Evolutionary conservation across 2,329 filamentous ascomycete species (phyloP).

Genomic region (Diaporthe caulivora): DNA sequence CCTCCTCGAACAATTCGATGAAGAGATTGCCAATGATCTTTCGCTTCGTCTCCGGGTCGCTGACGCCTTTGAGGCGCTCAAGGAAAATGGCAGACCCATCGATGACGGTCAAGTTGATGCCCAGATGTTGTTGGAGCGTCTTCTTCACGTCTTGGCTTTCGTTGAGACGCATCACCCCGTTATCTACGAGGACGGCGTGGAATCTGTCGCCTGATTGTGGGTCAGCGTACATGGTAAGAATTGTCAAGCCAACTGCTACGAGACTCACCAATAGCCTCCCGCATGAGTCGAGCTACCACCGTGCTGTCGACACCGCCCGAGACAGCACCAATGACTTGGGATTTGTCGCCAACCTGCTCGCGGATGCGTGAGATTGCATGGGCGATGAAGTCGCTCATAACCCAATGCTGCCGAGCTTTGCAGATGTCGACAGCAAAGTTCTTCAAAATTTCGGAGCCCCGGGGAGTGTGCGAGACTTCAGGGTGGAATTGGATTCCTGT

Average conservation of each 20-base stretch:
- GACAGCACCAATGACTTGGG: constrained; percentile 74
- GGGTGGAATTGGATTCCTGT: constrained; percentile 86
- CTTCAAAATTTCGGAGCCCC: constrained; percentile 76
- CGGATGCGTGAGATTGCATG: constrained; percentile 86
- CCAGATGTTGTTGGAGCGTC: constrained; percentile 81
- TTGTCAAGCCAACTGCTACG: too few relatives aligned
- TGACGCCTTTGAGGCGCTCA: constrained; percentile 77
- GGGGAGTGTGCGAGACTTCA: constrained; percentile 69
- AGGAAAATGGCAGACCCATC: constrained; percentile 85
- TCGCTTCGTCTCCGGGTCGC: constrained; percentile 86
- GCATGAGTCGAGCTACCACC: constrained; percentile 87
- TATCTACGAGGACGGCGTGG: constrained; percentile 89
- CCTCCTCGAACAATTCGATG: constrained; percentile 80
- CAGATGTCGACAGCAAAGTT: constrained; percentile 92
- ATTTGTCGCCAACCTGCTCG: constrained; percentile 82
- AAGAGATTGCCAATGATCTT: constrained; percentile 67
- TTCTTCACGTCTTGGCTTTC: constrained; percentile 86
- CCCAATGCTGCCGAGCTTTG: constrained; percentile 81
- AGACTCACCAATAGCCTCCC: constrained; percentile 75
- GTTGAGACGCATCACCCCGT: constrained; percentile 83
- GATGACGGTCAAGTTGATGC: constrained; percentile 90
- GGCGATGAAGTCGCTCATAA: constrained; percentile 85
- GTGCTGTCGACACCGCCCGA: constrained; percentile 88
- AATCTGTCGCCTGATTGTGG: constrained; percentile 55
- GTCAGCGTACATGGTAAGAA: constrained; percentile 58